A percentile compares a stretch with the other conserved stretches of the same genome.
Conservation (phyloP, 2,329 filamentous ascomycete genomes). For the Colletotrichum navitas region DNA sequence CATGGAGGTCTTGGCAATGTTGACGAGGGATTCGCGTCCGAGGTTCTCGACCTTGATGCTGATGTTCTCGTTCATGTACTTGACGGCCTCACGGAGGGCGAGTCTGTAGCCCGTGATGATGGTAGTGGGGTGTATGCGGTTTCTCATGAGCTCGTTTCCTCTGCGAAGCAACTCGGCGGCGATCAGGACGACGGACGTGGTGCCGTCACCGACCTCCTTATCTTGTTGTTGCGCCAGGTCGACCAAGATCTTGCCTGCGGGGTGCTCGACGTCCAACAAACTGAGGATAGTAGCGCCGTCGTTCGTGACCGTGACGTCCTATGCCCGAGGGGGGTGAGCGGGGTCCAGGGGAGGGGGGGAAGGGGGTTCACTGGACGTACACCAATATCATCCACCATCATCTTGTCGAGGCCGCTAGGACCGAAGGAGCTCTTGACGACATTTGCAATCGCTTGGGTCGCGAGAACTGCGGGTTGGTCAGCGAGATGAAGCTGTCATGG, state of each 20-base stretch:
- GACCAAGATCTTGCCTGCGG: conserved; percentile 97
- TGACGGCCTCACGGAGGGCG: conserved; percentile 93
- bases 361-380: conserved; percentile 61
- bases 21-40: conserved; percentile 89
- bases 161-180: conserved; percentile 93
- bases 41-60: conserved; percentile 95
- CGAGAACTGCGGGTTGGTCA: conserved; percentile 73
- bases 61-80: conserved; percentile 99
- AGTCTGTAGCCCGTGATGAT: conserved; percentile 99
- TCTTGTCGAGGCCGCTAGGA: conserved; percentile 97
- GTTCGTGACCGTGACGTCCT: conserved; percentile 99
- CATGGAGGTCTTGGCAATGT: conserved; percentile 99
- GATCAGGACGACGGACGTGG: conserved; percentile 97
- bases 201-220: conserved; percentile 98
- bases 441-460: conserved; percentile 97
- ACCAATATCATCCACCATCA: conserved; percentile 99
- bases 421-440: conserved; percentile 99
- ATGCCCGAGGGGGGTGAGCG: conserved; percentile 43
- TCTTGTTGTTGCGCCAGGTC: conserved; percentile 98
- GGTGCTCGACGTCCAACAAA: conserved; percentile 96
- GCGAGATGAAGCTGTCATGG: conserved; percentile 44
- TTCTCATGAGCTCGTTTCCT: conserved; percentile 99
- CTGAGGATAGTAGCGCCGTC: conserved; percentile 97
- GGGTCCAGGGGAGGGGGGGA: conserved; percentile 42
- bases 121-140: conserved; percentile 98